Base-by-base conservation (phyloP, 352 stramenopile species). In the Blastocystis sp. region DNA sequence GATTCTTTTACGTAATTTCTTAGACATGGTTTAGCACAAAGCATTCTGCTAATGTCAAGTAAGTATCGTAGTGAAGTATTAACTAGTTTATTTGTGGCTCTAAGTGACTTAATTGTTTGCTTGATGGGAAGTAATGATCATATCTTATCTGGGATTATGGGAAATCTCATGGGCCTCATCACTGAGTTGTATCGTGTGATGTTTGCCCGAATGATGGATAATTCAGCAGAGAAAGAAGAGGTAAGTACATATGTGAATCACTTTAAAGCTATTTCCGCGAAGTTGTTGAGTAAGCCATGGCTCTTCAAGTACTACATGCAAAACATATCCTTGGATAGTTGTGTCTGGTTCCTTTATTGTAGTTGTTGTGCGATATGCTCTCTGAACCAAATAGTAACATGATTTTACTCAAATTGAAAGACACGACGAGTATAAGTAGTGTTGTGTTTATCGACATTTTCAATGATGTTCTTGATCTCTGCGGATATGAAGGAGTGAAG, bases 401-500 rank as follows among this genome's bases (percentile, higher is more conserved):
- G 3, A 85, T 85, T 30, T 39, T 85, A 24, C 56, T 85, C 43
- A 85, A 85, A 55, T 4, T 85, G n/a, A 66, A 65, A 24, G 73
- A 85, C 7, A 43, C 26, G 39, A 5, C 5, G 16, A 85, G 41
- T 45, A 85, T 85, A 26, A 85, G 68, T 45, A 85, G 73, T 43
- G 73, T 85, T n/a, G 73, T 85, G 3, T 85, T 85, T 45, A 68
- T 68, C 24, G 53, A 85, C 50, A 66, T 85, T 16, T 85, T 85
- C 55, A 85, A 85, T 26, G 73, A 85, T 45, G 20, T 85, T 9
- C 47, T 85, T 37, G 73, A 85, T 45, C 47, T 85, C 7, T 85
- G 73, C 26, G 73, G 73, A 85, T 85, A 85, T 66, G 73, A 85
- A 16, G 73, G 43, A 16, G 47, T 85, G 3, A 85, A 85, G 55